Conservation (phyloP, 2,329 filamentous ascomycete genomes). For the Bipolaris gigantea region DNA sequence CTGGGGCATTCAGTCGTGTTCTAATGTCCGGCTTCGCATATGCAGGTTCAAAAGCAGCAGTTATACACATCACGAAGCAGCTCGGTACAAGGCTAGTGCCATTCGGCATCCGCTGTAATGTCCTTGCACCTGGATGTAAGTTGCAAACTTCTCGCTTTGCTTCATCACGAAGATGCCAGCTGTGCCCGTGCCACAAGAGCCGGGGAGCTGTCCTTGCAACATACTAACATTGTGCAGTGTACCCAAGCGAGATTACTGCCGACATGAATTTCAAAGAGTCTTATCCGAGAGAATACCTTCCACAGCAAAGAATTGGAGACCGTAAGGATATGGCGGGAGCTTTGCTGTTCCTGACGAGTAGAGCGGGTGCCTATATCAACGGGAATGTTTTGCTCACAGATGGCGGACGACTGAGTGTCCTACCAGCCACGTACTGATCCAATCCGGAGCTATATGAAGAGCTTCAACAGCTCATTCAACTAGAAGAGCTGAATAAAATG, state of each 20-base stretch:
- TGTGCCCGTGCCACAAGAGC: neutral
- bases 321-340: conserved; percentile 50
- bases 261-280: neutral
- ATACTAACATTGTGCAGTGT: conserved; percentile 7
- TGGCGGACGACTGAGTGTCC: conserved; percentile 16
- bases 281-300: conserved; percentile 11
- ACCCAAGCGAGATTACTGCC: conserved; percentile 19
- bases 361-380: conserved; percentile 46
- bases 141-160: neutral
- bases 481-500: too few relatives aligned
- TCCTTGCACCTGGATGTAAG: conserved; percentile 50
- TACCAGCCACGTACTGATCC: conserved; percentile 17
- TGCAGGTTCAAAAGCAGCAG: conserved; percentile 43
- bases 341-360: conserved; percentile 48
- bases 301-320: conserved; percentile 41
- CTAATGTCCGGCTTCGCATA: conserved; percentile 22
- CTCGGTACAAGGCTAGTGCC: conserved; percentile 47
- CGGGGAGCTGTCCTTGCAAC: neutral
- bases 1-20: conserved; percentile 18
- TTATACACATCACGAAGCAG: conserved; percentile 50
- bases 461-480: too few relatives aligned
- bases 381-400: conserved; percentile 18
- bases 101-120: conserved; percentile 52
- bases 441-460: too few relatives aligned
- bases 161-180: too few relatives aligned